Conservation (phyloP, 805 yeast species). For the Cyberlindnera mrakii region DNA sequence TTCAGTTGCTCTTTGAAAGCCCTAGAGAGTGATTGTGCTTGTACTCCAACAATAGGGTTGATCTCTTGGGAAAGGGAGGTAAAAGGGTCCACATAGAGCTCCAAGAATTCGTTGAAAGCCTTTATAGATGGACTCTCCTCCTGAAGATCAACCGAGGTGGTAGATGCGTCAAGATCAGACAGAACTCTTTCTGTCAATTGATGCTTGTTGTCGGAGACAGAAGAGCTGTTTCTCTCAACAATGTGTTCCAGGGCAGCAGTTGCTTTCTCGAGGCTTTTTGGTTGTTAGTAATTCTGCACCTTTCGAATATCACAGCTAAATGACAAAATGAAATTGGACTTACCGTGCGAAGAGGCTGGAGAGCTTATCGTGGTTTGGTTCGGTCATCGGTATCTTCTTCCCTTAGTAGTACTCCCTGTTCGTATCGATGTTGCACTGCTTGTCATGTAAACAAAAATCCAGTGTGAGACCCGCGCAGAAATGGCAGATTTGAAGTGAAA, state of each 20-base stretch:
- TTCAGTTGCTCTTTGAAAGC: conserved; percentile 55
- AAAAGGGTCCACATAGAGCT: conserved; percentile 53
- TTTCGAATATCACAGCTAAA: no score
- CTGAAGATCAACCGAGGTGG: conserved; percentile 6
- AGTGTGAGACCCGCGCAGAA: no score
- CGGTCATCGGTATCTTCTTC: conserved; percentile 6
- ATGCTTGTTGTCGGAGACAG: not conserved
- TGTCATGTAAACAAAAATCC: no score
- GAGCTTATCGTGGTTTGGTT: conserved; percentile 13
- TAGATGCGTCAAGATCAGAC: conserved; percentile 6
- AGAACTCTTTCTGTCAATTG: conserved; percentile 5
- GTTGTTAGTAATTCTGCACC: not conserved
- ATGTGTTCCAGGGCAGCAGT: conserved; percentile 23
- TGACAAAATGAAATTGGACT: not conserved
- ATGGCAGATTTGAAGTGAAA: no score
- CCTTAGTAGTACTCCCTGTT: not conserved
- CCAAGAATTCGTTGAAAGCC: conserved; percentile 51
- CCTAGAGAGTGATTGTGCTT: conserved; percentile 39
- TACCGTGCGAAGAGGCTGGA: conserved; percentile 15
- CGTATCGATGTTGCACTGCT: not conserved
- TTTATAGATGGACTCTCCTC: conserved; percentile 32
- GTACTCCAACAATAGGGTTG: conserved; percentile 53
- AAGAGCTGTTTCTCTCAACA: conserved; percentile 15
- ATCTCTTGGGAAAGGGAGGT: conserved; percentile 44
- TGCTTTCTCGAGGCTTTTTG: conserved; percentile 22